A percentile compares a stretch with the other conserved stretches of the same genome.
Conservation (phyloP, 306 rosid species). For the Ceratonia siliqua region DNA sequence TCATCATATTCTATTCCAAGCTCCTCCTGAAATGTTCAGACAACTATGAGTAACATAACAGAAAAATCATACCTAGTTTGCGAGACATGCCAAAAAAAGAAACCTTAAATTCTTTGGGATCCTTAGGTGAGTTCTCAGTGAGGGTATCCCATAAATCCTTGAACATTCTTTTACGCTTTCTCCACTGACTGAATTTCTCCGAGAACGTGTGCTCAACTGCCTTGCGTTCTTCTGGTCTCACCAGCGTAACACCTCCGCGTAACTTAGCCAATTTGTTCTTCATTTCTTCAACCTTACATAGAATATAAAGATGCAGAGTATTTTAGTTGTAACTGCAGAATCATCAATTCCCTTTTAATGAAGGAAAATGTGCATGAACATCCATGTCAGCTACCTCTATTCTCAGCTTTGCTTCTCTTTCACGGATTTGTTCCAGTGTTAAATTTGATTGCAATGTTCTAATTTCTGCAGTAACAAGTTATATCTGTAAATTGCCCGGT, state of each 20-base stretch:
- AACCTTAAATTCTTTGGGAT: constrained; percentile 85
- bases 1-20: constrained; percentile 46
- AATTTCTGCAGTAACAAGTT: constrained; percentile 59
- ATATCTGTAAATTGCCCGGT: constrained; percentile 13
- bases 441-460: constrained; percentile 73
- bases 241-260: constrained; percentile 84
- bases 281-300: constrained; percentile 71
- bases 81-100: constrained; percentile 4
- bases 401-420: constrained; percentile 63
- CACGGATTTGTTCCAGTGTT: constrained; percentile 75
- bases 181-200: constrained; percentile 75
- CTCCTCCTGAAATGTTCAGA: constrained; percentile 68
- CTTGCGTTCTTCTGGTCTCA: constrained; percentile 85
- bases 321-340: constrained; percentile 13
- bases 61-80: constrained; percentile 8
- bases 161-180: constrained; percentile 89
- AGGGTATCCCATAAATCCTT: constrained; percentile 89
- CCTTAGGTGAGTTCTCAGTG: constrained; percentile 86
- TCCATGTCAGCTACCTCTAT: constrained; percentile 59
- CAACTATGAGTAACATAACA: constrained; percentile 9
- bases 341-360: constrained; percentile 14
- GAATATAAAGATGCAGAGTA: constrained; percentile 27
- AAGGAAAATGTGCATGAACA: constrained; percentile 19
- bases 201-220: constrained; percentile 51
- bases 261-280: constrained; percentile 64